These are phyloP conservation scores for Erucastrum elatum DNA, from an alignment of 345 rosid species.

Conservation along the genomic window DNA sequence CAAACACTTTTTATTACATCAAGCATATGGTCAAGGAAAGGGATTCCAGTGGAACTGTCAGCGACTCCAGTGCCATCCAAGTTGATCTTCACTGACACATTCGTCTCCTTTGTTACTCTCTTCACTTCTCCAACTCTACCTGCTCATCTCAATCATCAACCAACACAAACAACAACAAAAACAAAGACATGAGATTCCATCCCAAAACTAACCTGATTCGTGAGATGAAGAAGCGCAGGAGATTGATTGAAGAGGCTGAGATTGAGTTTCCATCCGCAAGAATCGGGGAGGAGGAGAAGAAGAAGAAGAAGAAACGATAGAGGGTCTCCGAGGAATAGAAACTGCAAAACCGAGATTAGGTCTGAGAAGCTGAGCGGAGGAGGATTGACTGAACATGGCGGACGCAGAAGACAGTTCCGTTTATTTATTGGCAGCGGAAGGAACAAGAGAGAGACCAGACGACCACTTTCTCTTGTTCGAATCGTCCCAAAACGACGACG, in stretches of 20 bases:
- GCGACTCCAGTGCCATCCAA: slow-evolving; percentile 88
- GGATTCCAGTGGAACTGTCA: slow-evolving; percentile 69
- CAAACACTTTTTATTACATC: slow-evolving; percentile 46
- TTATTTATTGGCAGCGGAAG: background rate
- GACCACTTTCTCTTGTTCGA: background rate
- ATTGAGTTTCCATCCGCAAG: slow-evolving; percentile 33
- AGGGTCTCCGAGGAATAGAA: background rate
- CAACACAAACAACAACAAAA: background rate
- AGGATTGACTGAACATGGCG: slow-evolving; percentile 26
- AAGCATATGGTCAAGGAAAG: slow-evolving; percentile 91
- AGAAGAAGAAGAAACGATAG: slow-evolving; percentile 22
- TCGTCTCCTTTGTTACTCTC: slow-evolving; percentile 83
- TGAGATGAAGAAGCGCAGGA: slow-evolving; percentile 24
- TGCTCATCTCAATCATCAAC: background rate
- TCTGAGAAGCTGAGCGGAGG: slow-evolving; percentile 25
- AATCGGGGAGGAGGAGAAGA: slow-evolving; percentile 13
- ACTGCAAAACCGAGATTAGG: background rate
- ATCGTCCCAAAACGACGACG: background rate
- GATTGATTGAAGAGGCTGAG: slow-evolving; percentile 20
- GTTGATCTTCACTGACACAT: slow-evolving; percentile 71
- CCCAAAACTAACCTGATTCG: slow-evolving; percentile 3
- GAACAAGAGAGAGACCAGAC: background rate
- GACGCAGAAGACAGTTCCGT: slow-evolving; percentile 9
- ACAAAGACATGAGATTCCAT: background rate
- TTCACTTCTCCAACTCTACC: slow-evolving; percentile 75